phyloP scores from a whole-genome alignment of 2,329 filamentous ascomycete genomes.

The Neofusicoccum kwambonambiense region DNA sequence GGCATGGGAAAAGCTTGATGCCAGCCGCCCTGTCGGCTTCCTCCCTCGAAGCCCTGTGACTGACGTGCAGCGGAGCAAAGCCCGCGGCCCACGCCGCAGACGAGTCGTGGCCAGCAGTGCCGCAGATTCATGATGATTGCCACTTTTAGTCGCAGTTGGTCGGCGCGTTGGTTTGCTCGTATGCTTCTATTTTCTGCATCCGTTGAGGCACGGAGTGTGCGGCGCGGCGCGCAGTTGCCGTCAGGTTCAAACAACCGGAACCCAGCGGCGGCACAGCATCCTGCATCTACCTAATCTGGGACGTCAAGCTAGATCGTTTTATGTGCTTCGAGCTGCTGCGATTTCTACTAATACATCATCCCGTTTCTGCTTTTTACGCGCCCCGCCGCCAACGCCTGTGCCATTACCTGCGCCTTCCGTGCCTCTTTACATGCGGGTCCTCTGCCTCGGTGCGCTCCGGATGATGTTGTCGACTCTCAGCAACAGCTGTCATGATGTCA shows the following conservation, averaged over 20 bases:
- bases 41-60: background rate
- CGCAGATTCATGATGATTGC: background rate
- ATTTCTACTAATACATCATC: constrained; percentile 11
- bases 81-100: background rate
- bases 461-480: constrained; percentile 98
- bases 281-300: background rate
- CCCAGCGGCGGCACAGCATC: background rate
- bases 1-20: constrained; percentile 14
- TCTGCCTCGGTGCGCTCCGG: constrained; percentile 79
- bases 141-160: background rate
- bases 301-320: background rate
- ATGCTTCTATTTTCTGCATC: constrained; percentile 1
- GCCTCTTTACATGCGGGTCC: constrained; percentile 66
- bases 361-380: background rate
- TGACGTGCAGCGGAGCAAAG: constrained; percentile 1
- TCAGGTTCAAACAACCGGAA: background rate
- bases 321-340: background rate
- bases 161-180: background rate
- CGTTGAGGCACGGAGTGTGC: background rate
- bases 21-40: background rate
- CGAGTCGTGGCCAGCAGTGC: background rate
- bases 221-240: background rate
- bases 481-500: constrained; percentile 62
- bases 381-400: background rate
- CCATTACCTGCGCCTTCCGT: background rate